Evolutionary conservation across 2,329 filamentous ascomycete genomes (phyloP).

Genomic region (Incumbomyces lentus): DNA sequence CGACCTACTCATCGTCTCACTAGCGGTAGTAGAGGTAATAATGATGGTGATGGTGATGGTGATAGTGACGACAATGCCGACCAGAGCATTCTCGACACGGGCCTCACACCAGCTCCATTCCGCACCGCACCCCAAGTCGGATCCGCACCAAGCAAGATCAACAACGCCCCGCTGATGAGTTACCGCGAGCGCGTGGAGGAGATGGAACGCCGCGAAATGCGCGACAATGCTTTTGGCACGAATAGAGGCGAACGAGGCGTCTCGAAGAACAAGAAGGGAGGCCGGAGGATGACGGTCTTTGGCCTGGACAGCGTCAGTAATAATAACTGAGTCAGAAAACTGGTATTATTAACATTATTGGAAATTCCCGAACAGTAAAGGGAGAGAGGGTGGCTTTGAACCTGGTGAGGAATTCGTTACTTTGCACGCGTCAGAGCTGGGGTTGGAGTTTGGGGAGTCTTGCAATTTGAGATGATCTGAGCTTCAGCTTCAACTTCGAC

Average conservation of each 20-base stretch:
- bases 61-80: not conserved
- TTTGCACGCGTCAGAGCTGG: no score
- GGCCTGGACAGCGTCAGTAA: not conserved
- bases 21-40: no score
- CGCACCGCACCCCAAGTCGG: not conserved
- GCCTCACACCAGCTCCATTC: constrained; percentile 6
- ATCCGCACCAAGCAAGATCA: constrained; percentile 1
- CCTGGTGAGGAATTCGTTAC: no score
- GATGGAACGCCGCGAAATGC: constrained; percentile 6
- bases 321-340: no score
- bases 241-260: not conserved
- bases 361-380: no score
- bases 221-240: constrained; percentile 2
- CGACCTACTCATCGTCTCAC: not conserved
- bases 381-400: no score
- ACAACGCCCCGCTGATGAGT: constrained; percentile 1
- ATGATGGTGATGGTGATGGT: not conserved
- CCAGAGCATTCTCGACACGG: not conserved
- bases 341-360: no score
- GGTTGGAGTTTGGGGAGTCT: no score
- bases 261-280: not conserved
- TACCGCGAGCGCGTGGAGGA: constrained; percentile 7
- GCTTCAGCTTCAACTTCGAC: no score
- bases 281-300: constrained; percentile 2
- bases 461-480: no score